Evolutionary conservation across 768 basidiomycete species (phyloP).

Genomic region (Russula lepida): DNA sequence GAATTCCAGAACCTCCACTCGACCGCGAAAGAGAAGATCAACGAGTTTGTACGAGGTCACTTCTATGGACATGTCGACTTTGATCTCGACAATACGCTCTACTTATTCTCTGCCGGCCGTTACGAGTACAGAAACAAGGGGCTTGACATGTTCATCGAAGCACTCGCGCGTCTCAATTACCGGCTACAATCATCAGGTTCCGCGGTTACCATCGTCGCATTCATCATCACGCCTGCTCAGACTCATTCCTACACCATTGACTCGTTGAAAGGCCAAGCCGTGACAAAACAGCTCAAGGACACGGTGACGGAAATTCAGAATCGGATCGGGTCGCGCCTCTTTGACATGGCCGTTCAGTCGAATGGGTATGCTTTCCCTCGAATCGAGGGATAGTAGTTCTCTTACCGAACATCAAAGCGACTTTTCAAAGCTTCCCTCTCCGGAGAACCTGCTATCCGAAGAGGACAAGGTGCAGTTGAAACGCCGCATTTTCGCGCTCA

Average conservation of each 20-base stretch:
- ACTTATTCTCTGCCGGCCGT: constrained; percentile 97
- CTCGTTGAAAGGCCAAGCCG: constrained; percentile 94
- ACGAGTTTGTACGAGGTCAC: constrained; percentile 95
- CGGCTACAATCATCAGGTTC: constrained; percentile 56
- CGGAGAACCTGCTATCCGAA: constrained; percentile 71
- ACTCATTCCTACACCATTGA: constrained; percentile 97
- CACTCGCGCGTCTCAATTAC: constrained; percentile 77
- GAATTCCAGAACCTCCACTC: constrained; percentile 97
- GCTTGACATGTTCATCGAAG: constrained; percentile 99
- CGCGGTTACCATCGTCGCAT: constrained; percentile 84
- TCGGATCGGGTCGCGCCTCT: constrained; percentile 83
- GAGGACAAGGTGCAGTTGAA: constrained; percentile 95
- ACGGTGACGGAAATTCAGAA: constrained; percentile 95
- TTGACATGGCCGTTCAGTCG: constrained; percentile 90
- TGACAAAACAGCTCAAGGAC: constrained; percentile 92
- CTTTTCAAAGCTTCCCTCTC: constrained; percentile 61
- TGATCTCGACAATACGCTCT: constrained; percentile 85
- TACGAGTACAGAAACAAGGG: constrained; percentile 99
- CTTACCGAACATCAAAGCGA: constrained; percentile 38
- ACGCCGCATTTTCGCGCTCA: constrained; percentile 92
- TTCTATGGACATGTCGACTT: constrained; percentile 98
- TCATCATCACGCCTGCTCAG: constrained; percentile 97
- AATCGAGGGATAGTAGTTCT: background rate
- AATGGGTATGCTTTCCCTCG: constrained; percentile 52
- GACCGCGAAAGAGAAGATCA: constrained; percentile 91